A percentile compares a stretch with the other conserved stretches of the same genome.
Evolutionary conservation across 441 rosid species (phyloP).

Genomic region (Pelargonium myrrhifolium): DNA sequence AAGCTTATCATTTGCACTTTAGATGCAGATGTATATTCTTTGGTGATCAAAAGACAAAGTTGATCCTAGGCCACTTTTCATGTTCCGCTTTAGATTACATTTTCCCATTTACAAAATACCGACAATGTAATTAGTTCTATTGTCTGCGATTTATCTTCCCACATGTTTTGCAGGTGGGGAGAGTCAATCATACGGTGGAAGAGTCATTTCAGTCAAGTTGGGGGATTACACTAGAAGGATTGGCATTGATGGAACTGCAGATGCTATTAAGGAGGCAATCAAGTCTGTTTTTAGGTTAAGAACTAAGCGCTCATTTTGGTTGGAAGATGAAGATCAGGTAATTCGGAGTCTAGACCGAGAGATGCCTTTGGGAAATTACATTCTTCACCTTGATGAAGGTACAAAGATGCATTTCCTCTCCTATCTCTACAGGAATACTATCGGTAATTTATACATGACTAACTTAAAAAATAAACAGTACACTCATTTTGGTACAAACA

Average conservation of each 20-base stretch:
- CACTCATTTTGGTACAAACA: no score
- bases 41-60: no score
- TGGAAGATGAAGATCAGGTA: conserved; percentile 90
- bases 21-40: no score
- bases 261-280: conserved; percentile 85
- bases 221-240: conserved; percentile 85
- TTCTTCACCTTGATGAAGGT: conserved; percentile 87
- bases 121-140: background rate
- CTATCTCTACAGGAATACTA: background rate
- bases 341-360: conserved; percentile 79
- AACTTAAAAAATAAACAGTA: no score
- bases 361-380: conserved; percentile 87
- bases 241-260: conserved; percentile 74
- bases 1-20: no score
- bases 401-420: conserved; percentile 10
- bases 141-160: background rate
- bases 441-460: background rate
- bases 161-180: conserved; percentile 38
- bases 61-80: background rate
- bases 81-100: background rate
- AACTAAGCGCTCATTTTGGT: conserved; percentile 83
- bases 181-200: conserved; percentile 60
- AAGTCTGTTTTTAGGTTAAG: conserved; percentile 76
- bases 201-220: conserved; percentile 79
- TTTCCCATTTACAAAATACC: background rate